Evolutionary conservation across 306 rosid genomes (phyloP), one percentile per base, ranked within the genome.

Genomic region (Albizia julibrissin): DNA sequence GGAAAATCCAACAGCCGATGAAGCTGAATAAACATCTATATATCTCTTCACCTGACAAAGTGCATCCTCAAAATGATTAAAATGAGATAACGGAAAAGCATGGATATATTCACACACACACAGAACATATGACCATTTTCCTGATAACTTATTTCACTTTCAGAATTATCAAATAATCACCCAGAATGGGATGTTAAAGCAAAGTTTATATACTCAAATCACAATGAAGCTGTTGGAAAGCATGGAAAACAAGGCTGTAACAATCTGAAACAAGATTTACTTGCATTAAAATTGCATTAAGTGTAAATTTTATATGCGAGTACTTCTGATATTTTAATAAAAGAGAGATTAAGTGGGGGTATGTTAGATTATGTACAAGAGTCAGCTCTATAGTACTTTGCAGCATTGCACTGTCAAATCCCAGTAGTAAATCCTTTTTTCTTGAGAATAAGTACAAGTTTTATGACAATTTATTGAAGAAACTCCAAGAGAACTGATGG

Each of bases 1-100:
- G 72, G 97, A 95, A 90, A 95, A 95, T 83, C 99, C 99, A 83
- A 95, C 90, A 66, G 93, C 88, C 67, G 98, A 91, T 77, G 96
- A 89, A 78, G 94, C 81, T 72, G 98, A 93, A 88, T 95, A 95
- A 83, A 91, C 92, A 73, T 93, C 97, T 34, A 95, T 76, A 68
- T 95, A 95, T 83, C 94, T 93, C 90, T 95, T 95, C 81, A 93
- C 98, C 99, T 95, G 69, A 71, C 79, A 52, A 84, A 86, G 78
- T 19, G 34, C 75, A 71, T 49, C 67, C 58, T 66, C 77, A 37
- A 84, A 82, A 81, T 71, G 82, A 84, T 26, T 87, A 54, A 62
- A 81, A 69, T 22, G 22, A 13, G 3, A 42, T 27, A 44, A 43
- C 18, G 14, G 37, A 24, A 43, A 24, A 42, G 5, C 52, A 39